A percentile compares a stretch with the other conserved stretches of the same genome.
phyloP scores from a whole-genome alignment of 2,329 filamentous ascomycete species.

The Cladobotryum protrusum region DNA sequence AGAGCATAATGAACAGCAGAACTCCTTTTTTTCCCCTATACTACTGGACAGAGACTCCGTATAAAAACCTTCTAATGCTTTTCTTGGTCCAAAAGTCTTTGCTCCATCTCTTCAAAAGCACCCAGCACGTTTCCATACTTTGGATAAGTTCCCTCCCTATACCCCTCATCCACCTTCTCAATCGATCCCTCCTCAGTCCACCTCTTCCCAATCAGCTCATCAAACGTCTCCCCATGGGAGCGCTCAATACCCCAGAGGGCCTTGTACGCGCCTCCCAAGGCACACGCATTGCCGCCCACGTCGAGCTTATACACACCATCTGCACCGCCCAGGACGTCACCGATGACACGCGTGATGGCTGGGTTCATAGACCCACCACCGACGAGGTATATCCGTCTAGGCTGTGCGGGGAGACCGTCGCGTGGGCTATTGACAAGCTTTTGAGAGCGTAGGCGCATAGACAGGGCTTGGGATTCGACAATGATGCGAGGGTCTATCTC shows the following conservation, averaged over 20 bases:
- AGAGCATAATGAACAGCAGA: constrained; percentile 2
- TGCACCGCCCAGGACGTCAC: constrained; percentile 78
- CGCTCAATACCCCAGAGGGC: constrained; percentile 87
- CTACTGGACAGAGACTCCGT: constrained; percentile 10
- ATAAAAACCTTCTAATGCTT: constrained; percentile 7
- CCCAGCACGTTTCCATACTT: constrained; percentile 69
- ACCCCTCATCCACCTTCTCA: constrained; percentile 76
- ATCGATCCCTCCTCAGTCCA: constrained; percentile 85
- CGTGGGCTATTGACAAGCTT: constrained; percentile 60
- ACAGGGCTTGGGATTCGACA: constrained; percentile 91
- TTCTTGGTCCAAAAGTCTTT: constrained; percentile 47
- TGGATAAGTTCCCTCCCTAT: constrained; percentile 66
- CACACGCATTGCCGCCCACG: constrained; percentile 92
- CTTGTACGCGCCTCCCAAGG: constrained; percentile 90
- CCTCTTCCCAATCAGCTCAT: constrained; percentile 73
- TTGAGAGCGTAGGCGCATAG: constrained; percentile 77
- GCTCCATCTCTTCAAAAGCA: constrained; percentile 73
- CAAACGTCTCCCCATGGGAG: constrained; percentile 65
- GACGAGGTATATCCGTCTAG: constrained; percentile 85
- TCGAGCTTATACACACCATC: constrained; percentile 93
- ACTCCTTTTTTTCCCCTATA: background rate
- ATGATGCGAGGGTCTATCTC: constrained; percentile 76
- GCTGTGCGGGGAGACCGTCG: constrained; percentile 65
- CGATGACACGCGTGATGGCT: constrained; percentile 78
- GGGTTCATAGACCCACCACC: constrained; percentile 87